Base-by-base conservation (phyloP, 2,329 filamentous ascomycete species). In the Dothideomycetidae sp. region DNA sequence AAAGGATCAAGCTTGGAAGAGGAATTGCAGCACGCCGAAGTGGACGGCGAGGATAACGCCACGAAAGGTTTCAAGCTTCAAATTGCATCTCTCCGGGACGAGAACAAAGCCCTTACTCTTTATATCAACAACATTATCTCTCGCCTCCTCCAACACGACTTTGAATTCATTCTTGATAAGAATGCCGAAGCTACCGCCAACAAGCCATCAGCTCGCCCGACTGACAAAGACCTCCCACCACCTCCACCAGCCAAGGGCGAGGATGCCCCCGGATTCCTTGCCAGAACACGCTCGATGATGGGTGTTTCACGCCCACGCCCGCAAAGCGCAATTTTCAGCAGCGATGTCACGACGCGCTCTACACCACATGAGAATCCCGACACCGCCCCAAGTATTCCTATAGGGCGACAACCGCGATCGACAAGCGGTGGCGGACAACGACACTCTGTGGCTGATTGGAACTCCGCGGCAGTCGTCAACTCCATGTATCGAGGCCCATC, bases 51-150 rank as follows among this genome's bases (percentile, higher is more conserved):
- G 46, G 71, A 75, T 32, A 77, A 82, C 43, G 61, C 64, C 46
- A 70, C 76, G 31, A 62, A 63, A 32, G 75, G 74, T 36, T 66
- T 90, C 10, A 86, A 94, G 55, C 61, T 68, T 9, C 88, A 96
- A 50, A 60, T 90, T 48, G 84, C 81, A 58, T 69, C 73, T 5
- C 66, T 83, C 49, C 88, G 82, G 62, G 88, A 93, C 56, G 79
- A 93, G 64, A 96, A 98, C 67, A 96, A 96, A 66, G 90, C 90
- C 18, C 68, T 98, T 49, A 93, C 85, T 15, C 68, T 96, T 46
- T 98, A 98, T 64, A 94, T 98, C 66, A 93, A 96, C 71, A 93
- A 90, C 64, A 96, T 98, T 57, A 93, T 98, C 56, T 90, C 90
- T 57, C 81, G 90, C 40, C 73, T 98, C 31, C 71, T 98, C 44